These are phyloP conservation scores for Bremia lactucae DNA, from an alignment of 352 stramenopile species.

Conservation along the genomic window DNA sequence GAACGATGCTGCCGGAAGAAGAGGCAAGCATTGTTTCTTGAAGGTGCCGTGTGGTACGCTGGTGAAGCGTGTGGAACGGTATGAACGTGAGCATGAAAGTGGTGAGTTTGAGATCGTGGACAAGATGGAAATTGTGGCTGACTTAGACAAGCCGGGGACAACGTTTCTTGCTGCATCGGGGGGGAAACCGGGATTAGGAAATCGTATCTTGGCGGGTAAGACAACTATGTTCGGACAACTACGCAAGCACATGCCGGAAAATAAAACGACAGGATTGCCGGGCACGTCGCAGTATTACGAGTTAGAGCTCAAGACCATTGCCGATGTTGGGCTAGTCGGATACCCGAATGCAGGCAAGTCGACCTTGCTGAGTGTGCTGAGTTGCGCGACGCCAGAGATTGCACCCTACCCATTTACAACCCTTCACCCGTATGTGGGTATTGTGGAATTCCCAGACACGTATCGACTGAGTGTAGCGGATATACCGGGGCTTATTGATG, in stretches of 20 bases:
- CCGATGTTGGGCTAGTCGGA: constrained; percentile 96
- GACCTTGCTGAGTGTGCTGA: constrained; percentile 90
- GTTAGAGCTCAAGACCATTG: constrained; percentile 97
- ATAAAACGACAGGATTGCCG: constrained; percentile 75
- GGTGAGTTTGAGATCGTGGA: constrained; percentile 80
- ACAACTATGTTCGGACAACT: constrained; percentile 72
- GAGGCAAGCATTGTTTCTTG: constrained; percentile 71
- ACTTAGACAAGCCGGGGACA: constrained; percentile 64
- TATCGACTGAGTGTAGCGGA: constrained; percentile 86
- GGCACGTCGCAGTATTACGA: constrained; percentile 92
- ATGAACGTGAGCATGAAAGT: constrained; percentile 59
- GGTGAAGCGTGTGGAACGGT: constrained; percentile 78
- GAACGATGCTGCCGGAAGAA: constrained; percentile 63
- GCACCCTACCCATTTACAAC: constrained; percentile 97
- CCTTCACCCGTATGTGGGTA: constrained; percentile 91
- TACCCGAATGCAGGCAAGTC: constrained; percentile 99
- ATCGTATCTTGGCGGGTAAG: constrained; percentile 77
- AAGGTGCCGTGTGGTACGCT: constrained; percentile 82
- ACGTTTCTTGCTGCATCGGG: constrained; percentile 66
- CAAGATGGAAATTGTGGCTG: constrained; percentile 57
- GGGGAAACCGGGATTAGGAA: constrained; percentile 76
- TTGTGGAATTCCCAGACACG: constrained; percentile 92
- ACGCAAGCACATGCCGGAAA: constrained; percentile 79
- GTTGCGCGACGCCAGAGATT: constrained; percentile 89
- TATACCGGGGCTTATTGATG: constrained; percentile 84